Evolutionary conservation across 2,329 filamentous ascomycete species (phyloP), one percentile per base, ranked within the genome.

Genomic region (Tolypocladium ophioglossoides): DNA sequence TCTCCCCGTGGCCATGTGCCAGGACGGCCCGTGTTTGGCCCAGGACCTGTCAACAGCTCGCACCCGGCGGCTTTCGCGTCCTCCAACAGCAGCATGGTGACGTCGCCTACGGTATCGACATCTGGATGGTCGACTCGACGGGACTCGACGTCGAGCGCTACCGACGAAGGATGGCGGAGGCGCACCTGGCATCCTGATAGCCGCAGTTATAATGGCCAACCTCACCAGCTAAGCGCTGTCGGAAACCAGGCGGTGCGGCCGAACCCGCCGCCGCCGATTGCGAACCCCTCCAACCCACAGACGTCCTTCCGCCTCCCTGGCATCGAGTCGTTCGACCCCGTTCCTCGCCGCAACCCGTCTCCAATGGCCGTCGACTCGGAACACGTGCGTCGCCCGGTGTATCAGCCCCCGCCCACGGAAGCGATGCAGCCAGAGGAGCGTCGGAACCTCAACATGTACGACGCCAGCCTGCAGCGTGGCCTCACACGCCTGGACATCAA

Each of bases 111-210:
- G 1, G 78, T 74, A 44, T 82, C 84, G 0, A 77, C 79, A 0
- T 82, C 84, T 37, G 75, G 77, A 9, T 86, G 83, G 70, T 78
- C 80, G 5, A 60, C 52, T 10, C 75, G 86, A 34, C 78, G 85
- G 44, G 87, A 91, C 41, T 87, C 87, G 0, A 74, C 75, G 3
- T 73, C 78, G 10, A 82, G 78, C 52, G 74, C 77, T 22, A 73
- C 80, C 1, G 90, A 95, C 58, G 85, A 90, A 44, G 87, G 89
- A 54, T 89, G 85, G 80, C 83, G 91, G 59, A 78, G 91, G 57
- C 82, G 91, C 52, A 96, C 91, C 3, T 96, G 91, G 91, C 91
- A 96, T 69, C 89, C 90, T 0, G 88, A 90, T 57, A 87, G 84
- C 56, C 78, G 80, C 18, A 79, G 79, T 58, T 83, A 83, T 57